Evolutionary conservation across 805 yeast genomes (phyloP), one percentile per base, ranked within the genome.

Genomic region (Candida orba): DNA sequence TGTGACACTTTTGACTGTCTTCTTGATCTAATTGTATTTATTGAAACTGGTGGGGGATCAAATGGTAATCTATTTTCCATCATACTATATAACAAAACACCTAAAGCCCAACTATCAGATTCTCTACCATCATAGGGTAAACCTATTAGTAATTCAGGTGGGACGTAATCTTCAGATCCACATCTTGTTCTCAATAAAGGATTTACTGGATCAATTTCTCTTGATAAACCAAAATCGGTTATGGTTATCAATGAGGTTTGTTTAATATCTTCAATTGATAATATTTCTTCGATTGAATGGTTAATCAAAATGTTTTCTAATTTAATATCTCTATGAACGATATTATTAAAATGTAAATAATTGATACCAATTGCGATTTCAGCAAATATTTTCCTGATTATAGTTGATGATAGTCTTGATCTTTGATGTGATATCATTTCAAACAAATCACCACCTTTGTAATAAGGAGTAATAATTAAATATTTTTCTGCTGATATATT

Each of bases 151-250:
- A 93, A 65, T 58, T 93, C 99, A 0, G 99, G 99, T 0, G 96
- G 83, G 7, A 93, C 95, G 56, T 93, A 93, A 60, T 93, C 99
- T 50, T 87, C 96, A 1, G 96, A 86, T 0, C 99, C 99, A 62
- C 99, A 93, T 48, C 98, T 66, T 1, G 98, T 91, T 3, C 85
- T 74, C 23, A 95, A 70, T 45, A 82, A 53, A 23, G 88, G 84
- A 50, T 76, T 68, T 2, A 67, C 71, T 1, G 78, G 74, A 40
- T 74, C 78, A 22, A 91, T 73, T 40, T 71, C 67, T 53, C 88
- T 81, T 10, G 95, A 82, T 24, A 93, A 72, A 0, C 99, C 99
- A 64, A 93, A 83, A 67, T 93, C 99, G 0, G 95, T 81, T 29
- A 89, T 61, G 14, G 78, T 80, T 2, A 79, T 77, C 15, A 80